Base-by-base conservation (phyloP, 148 eudicot species). In the Dianthus caryophyllus region DNA sequence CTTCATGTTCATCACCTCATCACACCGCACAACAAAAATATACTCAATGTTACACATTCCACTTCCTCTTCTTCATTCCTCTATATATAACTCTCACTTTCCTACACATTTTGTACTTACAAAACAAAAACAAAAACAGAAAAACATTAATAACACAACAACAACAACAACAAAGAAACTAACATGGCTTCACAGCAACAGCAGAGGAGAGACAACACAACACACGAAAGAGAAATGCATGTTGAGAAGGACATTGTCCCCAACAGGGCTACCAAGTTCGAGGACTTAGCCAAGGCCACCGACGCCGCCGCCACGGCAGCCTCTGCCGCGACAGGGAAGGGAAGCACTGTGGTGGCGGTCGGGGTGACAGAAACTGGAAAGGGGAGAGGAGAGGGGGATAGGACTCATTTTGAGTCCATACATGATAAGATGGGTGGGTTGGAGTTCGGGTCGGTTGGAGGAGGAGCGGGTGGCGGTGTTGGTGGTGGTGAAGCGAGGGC, bases 151-250 rank as follows among this genome's bases (percentile, higher is more conserved):
- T n/a, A n/a, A n/a, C n/a, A n/a, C n/a, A n/a, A n/a, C n/a, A n/a
- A n/a, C n/a, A n/a, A n/a, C n/a, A n/a, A n/a, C n/a, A n/a, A n/a
- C n/a, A n/a, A n/a, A n/a, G n/a, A n/a, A n/a, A n/a, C n/a, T n/a
- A 33, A 33, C 38, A 87, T 87, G 96, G 86, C 90, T 21, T 82
- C 97, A 1, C 70, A 82, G 26, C 83, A 92, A 60, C n/a, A n/a
- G n/a, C 38, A 79, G 41, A 85, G 82, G 24, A 79, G 86, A 70
- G 87, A 92, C 12, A 74, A 77, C 41, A 60, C 64, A 10, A n/a
- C n/a, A n/a, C n/a, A n/a, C n/a, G n/a, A n/a, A n/a, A n/a, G n/a
- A n/a, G n/a, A n/a, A n/a, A n/a, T n/a, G n/a, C n/a, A n/a, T n/a
- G n/a, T n/a, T n/a, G n/a, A n/a, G n/a, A n/a, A n/a, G n/a, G n/a